These are phyloP conservation scores for Solanum etuberosum DNA, from an alignment of 257 asterid genomes.

Conservation along the genomic window DNA sequence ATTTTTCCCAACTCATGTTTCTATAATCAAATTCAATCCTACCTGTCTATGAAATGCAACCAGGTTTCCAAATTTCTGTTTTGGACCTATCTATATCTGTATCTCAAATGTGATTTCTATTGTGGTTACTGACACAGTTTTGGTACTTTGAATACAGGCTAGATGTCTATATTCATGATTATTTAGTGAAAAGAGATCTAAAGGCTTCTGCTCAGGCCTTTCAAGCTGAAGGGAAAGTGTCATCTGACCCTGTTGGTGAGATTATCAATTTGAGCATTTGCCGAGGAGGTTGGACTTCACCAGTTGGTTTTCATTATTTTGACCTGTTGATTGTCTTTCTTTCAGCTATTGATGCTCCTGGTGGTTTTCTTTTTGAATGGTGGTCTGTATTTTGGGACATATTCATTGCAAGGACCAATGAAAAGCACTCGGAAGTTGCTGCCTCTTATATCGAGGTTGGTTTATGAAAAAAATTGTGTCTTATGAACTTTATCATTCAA, in stretches of 20 bases:
- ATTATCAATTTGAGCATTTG: not conserved
- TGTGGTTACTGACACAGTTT: not conserved
- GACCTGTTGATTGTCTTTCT: not conserved
- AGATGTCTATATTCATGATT: conserved; percentile 94
- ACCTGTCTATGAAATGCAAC: not conserved
- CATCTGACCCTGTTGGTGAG: conserved; percentile 97
- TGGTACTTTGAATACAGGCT: conserved; percentile 37
- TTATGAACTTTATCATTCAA: not conserved
- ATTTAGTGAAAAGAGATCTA: conserved; percentile 90
- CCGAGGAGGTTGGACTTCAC: not conserved
- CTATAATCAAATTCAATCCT: not conserved
- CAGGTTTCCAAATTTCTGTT: not conserved
- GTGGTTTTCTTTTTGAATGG: conserved; percentile 98
- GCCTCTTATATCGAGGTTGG: conserved; percentile 98
- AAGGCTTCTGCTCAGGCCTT: conserved; percentile 96
- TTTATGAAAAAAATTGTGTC: not conserved
- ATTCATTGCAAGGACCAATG: conserved; percentile 95
- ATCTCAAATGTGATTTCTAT: not conserved
- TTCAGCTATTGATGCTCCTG: conserved; percentile 99
- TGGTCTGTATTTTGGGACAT: conserved; percentile 99
- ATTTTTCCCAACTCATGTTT: not conserved
- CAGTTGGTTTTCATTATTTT: not conserved
- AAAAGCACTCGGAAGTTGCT: conserved; percentile 98
- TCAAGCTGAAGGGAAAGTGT: conserved; percentile 96
- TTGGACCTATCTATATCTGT: not conserved